These are phyloP conservation scores for Neolentinus lepideus DNA, from an alignment of 1,284 basidiomycete genomes.

Conservation along the genomic window DNA sequence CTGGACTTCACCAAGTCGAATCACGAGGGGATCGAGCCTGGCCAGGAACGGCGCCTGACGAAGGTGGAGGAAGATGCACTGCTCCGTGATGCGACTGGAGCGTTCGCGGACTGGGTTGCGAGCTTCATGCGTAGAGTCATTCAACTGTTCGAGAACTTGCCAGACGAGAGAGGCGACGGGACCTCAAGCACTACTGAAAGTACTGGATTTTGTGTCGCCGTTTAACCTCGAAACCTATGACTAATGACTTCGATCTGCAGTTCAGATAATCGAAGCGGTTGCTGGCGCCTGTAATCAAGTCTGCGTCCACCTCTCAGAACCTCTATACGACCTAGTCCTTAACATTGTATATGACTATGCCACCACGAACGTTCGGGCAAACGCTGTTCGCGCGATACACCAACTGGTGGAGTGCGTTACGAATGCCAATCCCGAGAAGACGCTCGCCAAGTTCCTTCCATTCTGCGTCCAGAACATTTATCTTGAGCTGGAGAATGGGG, in stretches of 20 bases:
- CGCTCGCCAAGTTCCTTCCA: constrained; percentile 70
- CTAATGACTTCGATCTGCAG: constrained; percentile 24
- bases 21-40: constrained; percentile 22
- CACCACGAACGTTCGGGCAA: constrained; percentile 73
- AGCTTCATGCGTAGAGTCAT: constrained; percentile 81
- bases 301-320: constrained; percentile 78
- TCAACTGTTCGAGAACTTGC: constrained; percentile 80
- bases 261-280: constrained; percentile 64
- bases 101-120: constrained; percentile 76
- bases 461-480: constrained; percentile 70
- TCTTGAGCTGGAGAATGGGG: constrained; percentile 79
- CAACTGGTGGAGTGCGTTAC: constrained; percentile 84
- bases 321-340: constrained; percentile 76
- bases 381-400: constrained; percentile 83
- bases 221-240: no score
- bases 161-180: constrained; percentile 68
- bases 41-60: constrained; percentile 32
- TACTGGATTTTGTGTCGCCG: constrained; percentile 13
- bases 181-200: constrained; percentile 58
- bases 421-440: constrained; percentile 73
- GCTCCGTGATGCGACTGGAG: constrained; percentile 54
- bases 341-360: constrained; percentile 78
- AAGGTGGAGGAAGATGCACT: constrained; percentile 55
- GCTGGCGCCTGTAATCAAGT: constrained; percentile 67
- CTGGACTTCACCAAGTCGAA: constrained; percentile 1